Conservation (phyloP, 176 grass and related monocot genomes). For the Hyparrhenia diplandra region DNA sequence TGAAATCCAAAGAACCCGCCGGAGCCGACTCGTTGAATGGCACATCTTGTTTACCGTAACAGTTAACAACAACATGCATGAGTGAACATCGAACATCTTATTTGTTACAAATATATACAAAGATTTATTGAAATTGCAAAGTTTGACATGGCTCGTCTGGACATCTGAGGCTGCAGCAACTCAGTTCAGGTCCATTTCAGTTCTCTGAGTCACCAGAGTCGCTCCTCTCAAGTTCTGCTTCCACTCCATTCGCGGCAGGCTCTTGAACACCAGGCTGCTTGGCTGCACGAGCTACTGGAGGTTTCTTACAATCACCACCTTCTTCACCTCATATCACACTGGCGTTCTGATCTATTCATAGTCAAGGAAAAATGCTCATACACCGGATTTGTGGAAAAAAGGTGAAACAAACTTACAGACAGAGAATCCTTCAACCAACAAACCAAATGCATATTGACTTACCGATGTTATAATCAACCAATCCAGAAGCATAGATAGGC, state of each 20-base stretch:
- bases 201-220: background rate
- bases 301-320: conserved; percentile 48
- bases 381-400: background rate
- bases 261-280: conserved; percentile 58
- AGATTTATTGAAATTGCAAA: background rate
- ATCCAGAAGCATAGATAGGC: no score
- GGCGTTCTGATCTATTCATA: conserved; percentile 45
- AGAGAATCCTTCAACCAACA: conserved; percentile 5
- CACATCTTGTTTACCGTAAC: background rate
- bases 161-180: background rate
- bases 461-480: no score
- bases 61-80: background rate
- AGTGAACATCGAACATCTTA: background rate
- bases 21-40: no score
- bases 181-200: conserved; percentile 33
- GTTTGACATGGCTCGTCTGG: background rate
- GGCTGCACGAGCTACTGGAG: conserved; percentile 36
- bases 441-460: background rate
- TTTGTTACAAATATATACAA: background rate
- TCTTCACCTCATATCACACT: conserved; percentile 32
- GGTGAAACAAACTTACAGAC: background rate
- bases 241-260: conserved; percentile 49
- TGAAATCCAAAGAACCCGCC: no score
- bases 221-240: conserved; percentile 31
- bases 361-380: conserved; percentile 31